phyloP scores from a whole-genome alignment of 2,329 filamentous ascomycete genomes.

The Graphilbum sp. region DNA sequence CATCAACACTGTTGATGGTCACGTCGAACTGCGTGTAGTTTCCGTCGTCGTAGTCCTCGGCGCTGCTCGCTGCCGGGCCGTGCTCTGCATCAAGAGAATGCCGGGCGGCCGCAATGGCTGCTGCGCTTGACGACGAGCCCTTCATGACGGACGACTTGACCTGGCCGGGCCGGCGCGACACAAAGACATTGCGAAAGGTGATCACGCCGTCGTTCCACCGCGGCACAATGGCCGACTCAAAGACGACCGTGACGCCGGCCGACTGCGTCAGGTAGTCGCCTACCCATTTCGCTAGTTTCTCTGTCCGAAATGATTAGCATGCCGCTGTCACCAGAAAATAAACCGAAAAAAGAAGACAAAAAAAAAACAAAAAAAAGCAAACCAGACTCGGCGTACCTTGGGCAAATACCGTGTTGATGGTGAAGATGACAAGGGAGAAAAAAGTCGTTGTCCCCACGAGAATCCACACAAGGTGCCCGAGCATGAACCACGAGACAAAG shows the following conservation, averaged over 20 bases:
- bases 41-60: conserved; percentile 53
- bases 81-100: conserved; percentile 6
- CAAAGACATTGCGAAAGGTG: conserved; percentile 90
- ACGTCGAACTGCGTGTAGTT: conserved; percentile 98
- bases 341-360: background rate
- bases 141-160: conserved; percentile 72
- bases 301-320: conserved; percentile 22
- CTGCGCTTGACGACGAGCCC: conserved; percentile 70
- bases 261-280: conserved; percentile 92
- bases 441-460: conserved; percentile 96
- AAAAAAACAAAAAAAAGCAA: background rate
- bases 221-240: conserved; percentile 94
- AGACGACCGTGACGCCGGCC: conserved; percentile 83
- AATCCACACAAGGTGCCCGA: conserved; percentile 89
- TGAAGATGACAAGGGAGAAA: conserved; percentile 77
- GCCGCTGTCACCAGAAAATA: background rate
- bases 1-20: conserved; percentile 87
- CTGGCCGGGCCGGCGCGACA: conserved; percentile 79
- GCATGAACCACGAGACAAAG: conserved; percentile 85
- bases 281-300: conserved; percentile 84
- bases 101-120: conserved; percentile 61
- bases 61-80: background rate
- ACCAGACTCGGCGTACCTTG: conserved; percentile 51
- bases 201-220: conserved; percentile 94
- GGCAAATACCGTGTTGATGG: conserved; percentile 91